A percentile compares a stretch with the other conserved stretches of the same genome.
Evolutionary conservation across 805 yeast species (phyloP).

Genomic region (Candida chauliodis): DNA sequence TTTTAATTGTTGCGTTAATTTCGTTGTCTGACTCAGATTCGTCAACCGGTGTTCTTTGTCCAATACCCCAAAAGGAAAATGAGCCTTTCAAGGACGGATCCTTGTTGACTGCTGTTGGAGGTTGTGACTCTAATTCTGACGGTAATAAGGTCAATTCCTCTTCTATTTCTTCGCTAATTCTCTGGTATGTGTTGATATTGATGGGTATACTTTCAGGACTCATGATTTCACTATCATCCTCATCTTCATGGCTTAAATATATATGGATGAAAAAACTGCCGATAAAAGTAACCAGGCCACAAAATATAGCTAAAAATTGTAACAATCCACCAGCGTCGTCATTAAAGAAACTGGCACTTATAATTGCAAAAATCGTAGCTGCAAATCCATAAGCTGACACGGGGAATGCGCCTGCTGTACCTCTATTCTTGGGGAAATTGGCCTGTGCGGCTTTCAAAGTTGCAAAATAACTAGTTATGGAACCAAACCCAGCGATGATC

Average conservation of each 20-base stretch:
- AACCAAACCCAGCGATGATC: conserved; percentile 59
- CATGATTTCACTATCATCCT: conserved; percentile 3
- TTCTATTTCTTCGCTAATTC: background rate
- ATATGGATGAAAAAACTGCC: conserved; percentile 46
- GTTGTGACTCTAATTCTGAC: conserved; percentile 4
- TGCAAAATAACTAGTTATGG: conserved; percentile 61
- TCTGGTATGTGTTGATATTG: conserved; percentile 1
- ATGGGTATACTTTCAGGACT: background rate
- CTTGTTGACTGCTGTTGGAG: conserved; percentile 3
- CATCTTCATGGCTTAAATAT: conserved; percentile 24
- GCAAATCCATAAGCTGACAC: conserved; percentile 69
- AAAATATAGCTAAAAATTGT: conserved; percentile 49
- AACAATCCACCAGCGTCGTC: conserved; percentile 55
- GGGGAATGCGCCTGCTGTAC: conserved; percentile 66
- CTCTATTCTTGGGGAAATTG: conserved; percentile 69
- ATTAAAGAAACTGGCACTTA: conserved; percentile 51
- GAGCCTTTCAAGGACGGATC: conserved; percentile 28
- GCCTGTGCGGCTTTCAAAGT: conserved; percentile 52
- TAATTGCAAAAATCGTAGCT: conserved; percentile 58
- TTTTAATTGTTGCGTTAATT: conserved; percentile 11
- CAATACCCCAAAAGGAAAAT: conserved; percentile 39
- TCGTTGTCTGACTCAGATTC: conserved; percentile 1
- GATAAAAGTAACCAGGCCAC: conserved; percentile 44
- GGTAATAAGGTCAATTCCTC: conserved; percentile 4
- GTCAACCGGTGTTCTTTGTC: conserved; percentile 25